These are phyloP conservation scores for Sclerotinia subarctica DNA, from an alignment of 2,329 filamentous ascomycete species.

Conservation along the genomic window DNA sequence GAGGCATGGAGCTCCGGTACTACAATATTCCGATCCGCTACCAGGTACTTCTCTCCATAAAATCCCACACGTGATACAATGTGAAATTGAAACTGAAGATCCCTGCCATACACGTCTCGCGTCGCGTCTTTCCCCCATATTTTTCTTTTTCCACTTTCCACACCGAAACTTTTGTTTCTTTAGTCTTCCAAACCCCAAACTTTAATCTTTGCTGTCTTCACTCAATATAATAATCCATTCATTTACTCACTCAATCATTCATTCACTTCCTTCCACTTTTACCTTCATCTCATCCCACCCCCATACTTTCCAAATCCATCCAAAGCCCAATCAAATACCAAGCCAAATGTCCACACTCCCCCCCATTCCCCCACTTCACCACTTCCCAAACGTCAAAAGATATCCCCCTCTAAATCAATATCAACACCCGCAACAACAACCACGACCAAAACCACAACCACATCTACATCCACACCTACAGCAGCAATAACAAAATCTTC, in stretches of 20 bases:
- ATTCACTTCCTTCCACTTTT: background rate
- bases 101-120: conserved; percentile 14
- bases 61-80: background rate
- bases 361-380: conserved; percentile 10
- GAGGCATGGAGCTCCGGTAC: too few species aligned
- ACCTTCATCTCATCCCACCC: background rate
- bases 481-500: background rate
- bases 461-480: background rate
- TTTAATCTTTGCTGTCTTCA: background rate
- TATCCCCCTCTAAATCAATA: conserved; percentile 1
- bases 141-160: conserved; percentile 14
- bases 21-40: too few species aligned
- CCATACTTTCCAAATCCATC: background rate
- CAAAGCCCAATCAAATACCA: background rate
- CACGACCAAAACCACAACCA: background rate
- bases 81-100: background rate
- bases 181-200: background rate
- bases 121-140: conserved; percentile 20
- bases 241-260: background rate
- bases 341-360: conserved; percentile 14
- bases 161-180: conserved; percentile 10
- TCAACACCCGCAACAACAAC: background rate
- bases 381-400: conserved; percentile 22
- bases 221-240: background rate
- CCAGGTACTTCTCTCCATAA: too few species aligned